Conservation (phyloP, 2,329 filamentous ascomycete genomes). For the Xylariaceae sp. region DNA sequence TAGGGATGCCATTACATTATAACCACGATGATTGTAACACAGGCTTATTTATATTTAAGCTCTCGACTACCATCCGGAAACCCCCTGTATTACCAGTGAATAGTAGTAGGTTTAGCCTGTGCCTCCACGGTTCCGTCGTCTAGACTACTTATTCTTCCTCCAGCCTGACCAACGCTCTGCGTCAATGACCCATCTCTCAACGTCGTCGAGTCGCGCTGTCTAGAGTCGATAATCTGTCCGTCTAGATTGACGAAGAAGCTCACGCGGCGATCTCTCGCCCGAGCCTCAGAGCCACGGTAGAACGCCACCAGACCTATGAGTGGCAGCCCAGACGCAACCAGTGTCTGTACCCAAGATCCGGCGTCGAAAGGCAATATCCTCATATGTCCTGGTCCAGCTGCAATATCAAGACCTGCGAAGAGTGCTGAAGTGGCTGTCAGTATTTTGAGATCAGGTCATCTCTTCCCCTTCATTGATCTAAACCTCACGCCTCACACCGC, state of each 20-base stretch:
- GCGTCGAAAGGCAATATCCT: conserved; percentile 45
- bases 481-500: not conserved
- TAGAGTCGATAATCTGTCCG: not conserved
- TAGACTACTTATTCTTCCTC: no score
- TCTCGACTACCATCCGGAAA: no score
- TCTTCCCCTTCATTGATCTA: not conserved
- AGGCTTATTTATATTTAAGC: no score
- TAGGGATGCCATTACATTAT: not conserved
- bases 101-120: no score
- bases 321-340: conserved; percentile 50
- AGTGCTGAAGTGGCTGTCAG: conserved; percentile 39
- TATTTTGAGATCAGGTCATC: not conserved
- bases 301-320: conserved; percentile 49
- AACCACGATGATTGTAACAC: not conserved
- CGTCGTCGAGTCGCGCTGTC: not conserved
- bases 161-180: no score
- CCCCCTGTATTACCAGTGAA: no score
- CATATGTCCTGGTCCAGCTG: conserved; percentile 43
- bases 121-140: no score
- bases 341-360: conserved; percentile 48
- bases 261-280: conserved; percentile 1
- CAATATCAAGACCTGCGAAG: conserved; percentile 49
- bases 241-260: conserved; percentile 2
- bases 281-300: conserved; percentile 24
- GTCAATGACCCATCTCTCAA: not conserved